Percentiles rank a stretch among this genome's conserved stretches.
Evolutionary conservation across 2,329 filamentous ascomycete species (phyloP).

Genomic region (Verticillium isaacii): DNA sequence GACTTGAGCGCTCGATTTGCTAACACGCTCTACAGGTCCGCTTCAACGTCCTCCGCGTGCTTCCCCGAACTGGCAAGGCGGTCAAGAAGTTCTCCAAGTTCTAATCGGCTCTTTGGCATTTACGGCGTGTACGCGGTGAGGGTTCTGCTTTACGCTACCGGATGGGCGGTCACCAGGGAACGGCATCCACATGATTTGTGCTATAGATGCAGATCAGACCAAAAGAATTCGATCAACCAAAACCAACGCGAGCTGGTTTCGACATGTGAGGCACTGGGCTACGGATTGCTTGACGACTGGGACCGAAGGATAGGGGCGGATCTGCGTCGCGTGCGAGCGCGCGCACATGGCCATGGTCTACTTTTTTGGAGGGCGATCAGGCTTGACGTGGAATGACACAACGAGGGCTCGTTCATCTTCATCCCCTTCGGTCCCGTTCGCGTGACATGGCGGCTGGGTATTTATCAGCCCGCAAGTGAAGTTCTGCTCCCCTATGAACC

Average conservation of each 20-base stretch:
- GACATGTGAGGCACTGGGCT: conserved; percentile 33
- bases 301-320: neutral
- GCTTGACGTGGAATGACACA: neutral
- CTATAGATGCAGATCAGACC: conserved; percentile 33
- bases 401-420: neutral
- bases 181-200: conserved; percentile 30
- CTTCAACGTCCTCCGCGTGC: conserved; percentile 99
- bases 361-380: neutral
- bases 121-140: conserved; percentile 44
- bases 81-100: conserved; percentile 99
- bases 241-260: conserved; percentile 1
- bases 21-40: conserved; percentile 61
- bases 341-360: neutral
- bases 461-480: neutral
- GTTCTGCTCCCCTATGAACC: neutral
- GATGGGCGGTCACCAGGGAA: conserved; percentile 17
- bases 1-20: neutral
- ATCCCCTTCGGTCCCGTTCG: neutral
- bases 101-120: conserved; percentile 62
- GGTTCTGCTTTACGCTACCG: conserved; percentile 28
- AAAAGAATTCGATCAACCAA: conserved; percentile 17
- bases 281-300: conserved; percentile 1
- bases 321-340: neutral
- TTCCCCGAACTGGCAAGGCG: conserved; percentile 93
- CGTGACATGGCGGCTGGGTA: neutral